Base-by-base conservation (phyloP, 306 rosid genomes). In the Ormosia semicastrata region DNA sequence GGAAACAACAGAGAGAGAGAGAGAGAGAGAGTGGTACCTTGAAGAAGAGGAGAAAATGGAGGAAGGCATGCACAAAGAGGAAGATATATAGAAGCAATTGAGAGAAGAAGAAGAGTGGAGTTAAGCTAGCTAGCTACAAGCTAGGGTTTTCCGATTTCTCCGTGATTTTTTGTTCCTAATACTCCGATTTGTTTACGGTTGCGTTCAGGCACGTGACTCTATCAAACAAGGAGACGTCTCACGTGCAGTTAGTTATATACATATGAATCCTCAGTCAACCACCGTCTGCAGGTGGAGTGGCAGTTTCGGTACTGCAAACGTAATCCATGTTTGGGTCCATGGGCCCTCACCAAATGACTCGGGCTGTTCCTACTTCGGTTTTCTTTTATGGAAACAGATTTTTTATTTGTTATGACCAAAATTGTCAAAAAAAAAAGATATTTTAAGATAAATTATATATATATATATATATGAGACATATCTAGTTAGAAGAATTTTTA, bases 201-300 rank as follows among this genome's bases (percentile, higher is more conserved):
- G 79, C 49, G 79, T 60, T n/a, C 33, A 46, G 88, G 82, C 93
- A 89, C 89, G 91, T 87, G 93, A 89, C 81, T 81, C 74, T 72
- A 75, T 85, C 83, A 57, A 71, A 59, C 82, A 74, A 39, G 70
- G 71, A 15, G 63, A 70, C 47, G n/a, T 62, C 63, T 73, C 93
- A 89, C 88, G 93, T 87, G 91, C 52, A 7, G 81, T 70, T 65
- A 1, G 83, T 77, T 68, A 67, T 41, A 5, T 13, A 44, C 10
- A 1, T 44, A 7, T 46, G 52, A 11, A 14, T 24, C 24, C 24
- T 24, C 24, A 52, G 5, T 13, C 24, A 1, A 4, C 13, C 7
- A 18, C 18, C 57, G 9, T 41, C 2, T 41, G 2, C 46, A 52
- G 8, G 57, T n/a, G 57, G 13, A 5, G 0, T 12, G 12, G 8